Base-by-base conservation (phyloP, 176 grass and related monocot species). In the Pharus latifolius region DNA sequence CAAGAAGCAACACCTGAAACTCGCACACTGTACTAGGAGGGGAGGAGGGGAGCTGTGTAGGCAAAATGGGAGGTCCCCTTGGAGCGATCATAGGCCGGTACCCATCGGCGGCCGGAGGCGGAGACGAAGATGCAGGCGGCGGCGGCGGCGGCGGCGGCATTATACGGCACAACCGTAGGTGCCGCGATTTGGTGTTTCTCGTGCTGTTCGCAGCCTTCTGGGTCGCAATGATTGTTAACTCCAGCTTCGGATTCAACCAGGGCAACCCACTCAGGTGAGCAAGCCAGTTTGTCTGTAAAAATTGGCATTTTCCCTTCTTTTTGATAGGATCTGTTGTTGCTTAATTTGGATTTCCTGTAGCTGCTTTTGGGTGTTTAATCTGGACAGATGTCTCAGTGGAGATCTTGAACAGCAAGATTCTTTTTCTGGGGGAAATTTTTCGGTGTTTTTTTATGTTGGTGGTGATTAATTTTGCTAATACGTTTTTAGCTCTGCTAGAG, bases 221-320 rank as follows among this genome's bases (percentile, higher is more conserved):
- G 95, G 84, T 99, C 28, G 90, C 95, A 57, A 99, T 99, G 95
- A 99, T 99, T 62, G 95, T 99, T 38, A 99, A 99, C 69, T 99
- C 95, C 67, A 99, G 95, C 90, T 99, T 99, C 72, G 95, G 87
- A 2, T 99, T 99, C 84, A 99, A 99, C 87, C 95, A 91, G 75
- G 95, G 95, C 26, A 99, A 91, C 60, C 90, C 95, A 1, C 84
- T 97, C 52, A 92, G 94, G 94, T 97, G 72, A 77, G 40, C 44
- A 48, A 3, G 2, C 40, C 20, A 41, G 7, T 5, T 35, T 45
- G 53, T 18, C 41, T 34, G 20, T 20, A 17, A 2, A 66, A 42
- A 78, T 69, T 73, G 67, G 25, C 3, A 1, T 19, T 15, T 10
- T 26, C 70, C 5, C 12, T 15, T 30, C 1, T 42, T 49, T 18